A percentile compares a stretch with the other conserved stretches of the same genome.
These are phyloP conservation scores for Durio zibethinus DNA, from an alignment of 345 rosid species.

Conservation along the genomic window DNA sequence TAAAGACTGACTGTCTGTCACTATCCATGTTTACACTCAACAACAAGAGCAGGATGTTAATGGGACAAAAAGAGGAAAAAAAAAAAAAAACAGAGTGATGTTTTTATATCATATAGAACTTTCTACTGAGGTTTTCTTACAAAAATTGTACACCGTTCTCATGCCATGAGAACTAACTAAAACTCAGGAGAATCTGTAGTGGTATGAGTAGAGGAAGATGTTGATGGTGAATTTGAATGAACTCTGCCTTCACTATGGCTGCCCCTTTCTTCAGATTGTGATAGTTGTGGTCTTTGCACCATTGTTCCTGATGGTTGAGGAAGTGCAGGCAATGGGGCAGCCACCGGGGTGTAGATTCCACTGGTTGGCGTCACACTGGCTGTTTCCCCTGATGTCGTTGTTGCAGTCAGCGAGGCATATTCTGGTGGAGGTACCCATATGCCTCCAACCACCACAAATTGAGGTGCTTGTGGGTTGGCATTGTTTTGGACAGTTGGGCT, in stretches of 20 bases:
- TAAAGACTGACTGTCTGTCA: constrained; percentile 16
- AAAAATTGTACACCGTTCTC: constrained; percentile 33
- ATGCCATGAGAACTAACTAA: constrained; percentile 12
- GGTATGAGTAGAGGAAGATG: constrained; percentile 70
- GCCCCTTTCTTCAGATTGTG: constrained; percentile 43
- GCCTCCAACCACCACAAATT: constrained; percentile 85
- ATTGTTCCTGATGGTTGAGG: constrained; percentile 10
- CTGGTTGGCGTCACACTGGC: constrained; percentile 18
- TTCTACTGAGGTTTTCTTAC: constrained; percentile 24
- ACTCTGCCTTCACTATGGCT: constrained; percentile 36
- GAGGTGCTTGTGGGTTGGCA: constrained; percentile 57
- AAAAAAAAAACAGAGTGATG: not conserved
- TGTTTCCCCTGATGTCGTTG: constrained; percentile 24
- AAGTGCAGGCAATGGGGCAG: constrained; percentile 20
- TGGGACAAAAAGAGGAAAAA: not conserved
- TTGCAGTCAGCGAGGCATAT: constrained; percentile 41
- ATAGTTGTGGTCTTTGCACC: constrained; percentile 11
- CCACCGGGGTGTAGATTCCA: constrained; percentile 47
- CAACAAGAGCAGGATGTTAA: not conserved
- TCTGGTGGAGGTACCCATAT: constrained; percentile 81
- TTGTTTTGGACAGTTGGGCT: constrained; percentile 39
- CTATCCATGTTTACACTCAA: constrained; percentile 14
- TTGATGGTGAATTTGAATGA: constrained; percentile 52
- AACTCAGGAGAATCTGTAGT: constrained; percentile 47
- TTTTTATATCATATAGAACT: constrained; percentile 4